A percentile compares a stretch with the other conserved stretches of the same genome.
Conservation (phyloP, 495 filamentous ascomycete species). For the Trichoderma erinaceum region DNA sequence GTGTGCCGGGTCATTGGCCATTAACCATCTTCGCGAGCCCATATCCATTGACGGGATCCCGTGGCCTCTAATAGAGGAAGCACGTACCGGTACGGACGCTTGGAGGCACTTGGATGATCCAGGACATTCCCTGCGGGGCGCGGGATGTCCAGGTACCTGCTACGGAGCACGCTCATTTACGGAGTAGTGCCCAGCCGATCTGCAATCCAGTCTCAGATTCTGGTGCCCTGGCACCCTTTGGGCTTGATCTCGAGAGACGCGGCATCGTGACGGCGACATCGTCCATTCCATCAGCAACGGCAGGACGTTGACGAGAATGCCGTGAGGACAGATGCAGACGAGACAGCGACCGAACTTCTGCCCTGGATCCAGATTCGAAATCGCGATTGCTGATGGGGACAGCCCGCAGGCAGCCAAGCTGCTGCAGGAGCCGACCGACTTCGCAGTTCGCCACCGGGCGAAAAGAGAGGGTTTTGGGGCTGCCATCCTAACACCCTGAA, state of each 20-base stretch:
- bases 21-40: neutral
- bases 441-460: constrained; percentile 4
- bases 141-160: constrained; percentile 10
- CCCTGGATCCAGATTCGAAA: neutral
- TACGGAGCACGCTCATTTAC: neutral
- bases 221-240: neutral
- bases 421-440: neutral
- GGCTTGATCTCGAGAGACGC: neutral
- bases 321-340: neutral
- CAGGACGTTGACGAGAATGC: neutral
- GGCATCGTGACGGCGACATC: neutral
- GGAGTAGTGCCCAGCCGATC: constrained; percentile 16
- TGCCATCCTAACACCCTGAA: neutral
- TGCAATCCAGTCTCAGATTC: constrained; percentile 17
- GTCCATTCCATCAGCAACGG: too few species aligned
- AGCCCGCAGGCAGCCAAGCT: neutral
- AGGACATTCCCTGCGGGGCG: constrained; percentile 9
- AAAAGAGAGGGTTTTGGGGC: constrained; percentile 5
- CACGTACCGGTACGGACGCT: neutral
- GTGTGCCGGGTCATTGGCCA: neutral
- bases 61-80: neutral
- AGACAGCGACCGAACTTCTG: neutral
- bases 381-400: constrained; percentile 6
- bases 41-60: neutral
- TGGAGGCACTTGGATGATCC: neutral